Evolutionary conservation across 257 asterid species (phyloP).

Genomic region (Solanum okadae): DNA sequence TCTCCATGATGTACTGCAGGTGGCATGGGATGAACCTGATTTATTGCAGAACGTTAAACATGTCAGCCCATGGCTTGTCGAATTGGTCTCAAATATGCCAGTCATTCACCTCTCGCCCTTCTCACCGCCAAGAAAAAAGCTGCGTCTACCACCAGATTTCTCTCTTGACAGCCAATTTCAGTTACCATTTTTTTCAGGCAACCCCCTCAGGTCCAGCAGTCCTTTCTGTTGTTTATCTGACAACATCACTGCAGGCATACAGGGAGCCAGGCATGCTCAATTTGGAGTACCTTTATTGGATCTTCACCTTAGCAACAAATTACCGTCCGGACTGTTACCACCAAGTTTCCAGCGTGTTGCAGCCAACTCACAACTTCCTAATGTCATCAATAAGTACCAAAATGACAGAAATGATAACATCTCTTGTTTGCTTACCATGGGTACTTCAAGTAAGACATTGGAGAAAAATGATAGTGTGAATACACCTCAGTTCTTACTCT

Average conservation of each 20-base stretch:
- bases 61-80: slow-evolving; percentile 95
- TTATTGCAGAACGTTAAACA: slow-evolving; percentile 73
- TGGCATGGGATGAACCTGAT: slow-evolving; percentile 94
- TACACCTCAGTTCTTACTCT: slow-evolving; percentile 65
- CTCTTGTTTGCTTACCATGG: slow-evolving; percentile 76
- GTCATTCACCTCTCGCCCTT: slow-evolving; percentile 60
- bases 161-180: slow-evolving; percentile 58
- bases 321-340: slow-evolving; percentile 55
- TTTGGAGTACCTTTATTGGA: slow-evolving; percentile 68
- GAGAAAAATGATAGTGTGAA: slow-evolving; percentile 27
- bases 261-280: slow-evolving; percentile 99
- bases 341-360: slow-evolving; percentile 42
- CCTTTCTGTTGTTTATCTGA: slow-evolving; percentile 53
- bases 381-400: slow-evolving; percentile 17
- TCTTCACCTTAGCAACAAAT: slow-evolving; percentile 71
- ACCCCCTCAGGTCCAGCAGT: slow-evolving; percentile 65
- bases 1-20: slow-evolving; percentile 33
- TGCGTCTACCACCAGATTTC: slow-evolving; percentile 56
- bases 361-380: slow-evolving; percentile 33
- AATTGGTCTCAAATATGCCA: slow-evolving; percentile 69
- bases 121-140: slow-evolving; percentile 67
- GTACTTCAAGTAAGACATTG: slow-evolving; percentile 34
- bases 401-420: slow-evolving; percentile 35
- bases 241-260: slow-evolving; percentile 90
- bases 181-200: slow-evolving; percentile 75